Evolutionary conservation across 2,329 filamentous ascomycete species (phyloP).

Genomic region (Colletotrichum liaoningense): DNA sequence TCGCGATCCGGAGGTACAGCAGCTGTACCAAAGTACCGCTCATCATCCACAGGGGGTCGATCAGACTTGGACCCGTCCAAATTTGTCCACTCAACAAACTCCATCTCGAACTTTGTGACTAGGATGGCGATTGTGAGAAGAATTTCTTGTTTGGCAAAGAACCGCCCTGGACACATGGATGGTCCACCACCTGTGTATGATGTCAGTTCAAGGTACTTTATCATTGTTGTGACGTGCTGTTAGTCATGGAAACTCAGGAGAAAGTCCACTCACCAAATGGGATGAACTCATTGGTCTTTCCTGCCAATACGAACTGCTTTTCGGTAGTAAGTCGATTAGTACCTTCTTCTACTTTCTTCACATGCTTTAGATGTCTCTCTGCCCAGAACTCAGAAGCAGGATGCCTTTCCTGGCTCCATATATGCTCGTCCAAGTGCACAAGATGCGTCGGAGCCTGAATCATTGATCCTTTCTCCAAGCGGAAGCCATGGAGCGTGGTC

Average conservation of each 20-base stretch:
- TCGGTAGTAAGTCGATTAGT: neutral
- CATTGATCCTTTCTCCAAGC: constrained; percentile 36
- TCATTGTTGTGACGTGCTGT: neutral
- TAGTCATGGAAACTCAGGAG: neutral
- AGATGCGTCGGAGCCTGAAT: constrained; percentile 40
- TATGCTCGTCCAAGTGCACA: constrained; percentile 36
- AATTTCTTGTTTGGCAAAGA: constrained; percentile 54
- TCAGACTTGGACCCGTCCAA: constrained; percentile 19
- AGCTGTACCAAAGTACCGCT: constrained; percentile 26
- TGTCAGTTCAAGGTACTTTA: neutral
- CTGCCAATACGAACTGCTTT: constrained; percentile 16
- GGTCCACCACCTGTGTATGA: constrained; percentile 44
- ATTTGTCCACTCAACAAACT: constrained; percentile 39
- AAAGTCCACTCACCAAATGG: constrained; percentile 17
- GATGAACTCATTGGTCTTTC: constrained; percentile 28
- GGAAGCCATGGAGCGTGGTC: constrained; percentile 35
- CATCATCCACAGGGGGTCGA: constrained; percentile 19
- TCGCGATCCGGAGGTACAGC: constrained; percentile 34
- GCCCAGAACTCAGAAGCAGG: constrained; percentile 36
- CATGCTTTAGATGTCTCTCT: constrained; percentile 30
- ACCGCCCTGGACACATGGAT: constrained; percentile 50
- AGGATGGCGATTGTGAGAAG: constrained; percentile 47
- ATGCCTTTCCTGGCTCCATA: constrained; percentile 27
- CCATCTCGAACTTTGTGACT: constrained; percentile 45
- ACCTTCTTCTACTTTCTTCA: neutral